phyloP scores from a whole-genome alignment of 495 filamentous ascomycete species.

The Pseudomonodictys pantanalensis region DNA sequence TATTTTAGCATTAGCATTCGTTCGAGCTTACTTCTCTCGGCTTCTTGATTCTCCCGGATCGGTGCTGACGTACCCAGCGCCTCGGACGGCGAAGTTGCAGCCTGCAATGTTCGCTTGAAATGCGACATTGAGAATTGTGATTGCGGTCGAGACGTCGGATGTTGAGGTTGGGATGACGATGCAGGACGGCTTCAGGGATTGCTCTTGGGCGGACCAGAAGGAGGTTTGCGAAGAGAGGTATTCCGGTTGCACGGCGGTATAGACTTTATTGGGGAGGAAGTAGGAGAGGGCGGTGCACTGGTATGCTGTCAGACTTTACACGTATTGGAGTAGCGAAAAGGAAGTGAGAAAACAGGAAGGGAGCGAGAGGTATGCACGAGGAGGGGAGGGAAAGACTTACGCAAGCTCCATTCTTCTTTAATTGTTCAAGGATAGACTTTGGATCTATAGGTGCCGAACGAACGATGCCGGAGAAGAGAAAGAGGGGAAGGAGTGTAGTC shows the following conservation, averaged over 20 bases:
- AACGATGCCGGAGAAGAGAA: background rate
- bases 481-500: background rate
- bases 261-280: conserved; percentile 27
- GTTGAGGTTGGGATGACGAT: conserved; percentile 29
- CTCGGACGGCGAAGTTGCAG: conserved; percentile 31
- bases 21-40: too few species aligned
- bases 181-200: conserved; percentile 24
- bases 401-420: conserved; percentile 14
- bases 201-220: conserved; percentile 31
- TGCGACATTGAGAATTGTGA: conserved; percentile 24
- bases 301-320: background rate
- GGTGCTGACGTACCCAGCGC: conserved; percentile 26
- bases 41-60: too few species aligned
- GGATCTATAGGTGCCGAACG: conserved; percentile 5
- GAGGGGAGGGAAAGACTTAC: conserved; percentile 5
- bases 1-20: background rate
- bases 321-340: background rate
- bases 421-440: conserved; percentile 7
- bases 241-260: background rate
- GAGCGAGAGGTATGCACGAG: too few species aligned
- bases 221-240: conserved; percentile 23
- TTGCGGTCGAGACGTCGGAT: conserved; percentile 27
- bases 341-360: too few species aligned
- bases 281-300: conserved; percentile 29
- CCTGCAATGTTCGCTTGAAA: conserved; percentile 5